phyloP scores from a whole-genome alignment of 768 basidiomycete genomes.

The Lactifluus hygrophoroides region DNA sequence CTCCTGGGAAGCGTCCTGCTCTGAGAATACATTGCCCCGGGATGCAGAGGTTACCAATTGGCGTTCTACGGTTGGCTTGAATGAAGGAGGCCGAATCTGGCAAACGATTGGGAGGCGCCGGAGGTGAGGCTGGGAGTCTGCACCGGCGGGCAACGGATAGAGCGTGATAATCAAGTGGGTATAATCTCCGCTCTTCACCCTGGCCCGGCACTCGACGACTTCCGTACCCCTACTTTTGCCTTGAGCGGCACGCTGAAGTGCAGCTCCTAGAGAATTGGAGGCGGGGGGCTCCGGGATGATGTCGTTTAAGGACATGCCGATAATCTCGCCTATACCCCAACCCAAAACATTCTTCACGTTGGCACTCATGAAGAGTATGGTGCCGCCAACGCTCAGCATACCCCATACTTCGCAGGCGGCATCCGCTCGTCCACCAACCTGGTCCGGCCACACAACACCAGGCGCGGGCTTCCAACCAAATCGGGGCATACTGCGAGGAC shows the following conservation, averaged over 20 bases:
- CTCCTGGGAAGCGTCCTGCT: conserved; percentile 55
- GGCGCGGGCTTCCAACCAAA: conserved; percentile 54
- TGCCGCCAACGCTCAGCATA: conserved; percentile 35
- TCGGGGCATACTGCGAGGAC: conserved; percentile 57
- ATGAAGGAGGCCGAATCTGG: conserved; percentile 23
- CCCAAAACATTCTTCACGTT: conserved; percentile 58
- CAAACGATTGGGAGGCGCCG: conserved; percentile 20
- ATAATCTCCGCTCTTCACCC: conserved; percentile 5
- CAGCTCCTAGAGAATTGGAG: conserved; percentile 12
- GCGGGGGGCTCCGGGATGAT: conserved; percentile 26
- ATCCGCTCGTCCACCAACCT: conserved; percentile 20
- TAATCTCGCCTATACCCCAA: conserved; percentile 44
- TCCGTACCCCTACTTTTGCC: conserved; percentile 8
- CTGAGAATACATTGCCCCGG: conserved; percentile 54
- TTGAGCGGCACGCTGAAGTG: conserved; percentile 16
- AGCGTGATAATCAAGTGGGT: conserved; percentile 11
- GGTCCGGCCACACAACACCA: conserved; percentile 24
- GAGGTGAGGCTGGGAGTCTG: conserved; percentile 5
- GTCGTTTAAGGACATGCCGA: conserved; percentile 39
- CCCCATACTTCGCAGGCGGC: conserved; percentile 46
- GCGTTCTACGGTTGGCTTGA: conserved; percentile 3
- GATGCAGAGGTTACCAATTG: conserved; percentile 8
- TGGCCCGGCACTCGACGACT: conserved; percentile 12
- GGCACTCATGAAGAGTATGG: conserved; percentile 43
- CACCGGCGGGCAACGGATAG: conserved; percentile 16